Percentiles rank a stretch among this genome's conserved stretches.
phyloP scores from a whole-genome alignment of 2,329 filamentous ascomycete genomes.

The Chrysoporthe austroafricana region DNA sequence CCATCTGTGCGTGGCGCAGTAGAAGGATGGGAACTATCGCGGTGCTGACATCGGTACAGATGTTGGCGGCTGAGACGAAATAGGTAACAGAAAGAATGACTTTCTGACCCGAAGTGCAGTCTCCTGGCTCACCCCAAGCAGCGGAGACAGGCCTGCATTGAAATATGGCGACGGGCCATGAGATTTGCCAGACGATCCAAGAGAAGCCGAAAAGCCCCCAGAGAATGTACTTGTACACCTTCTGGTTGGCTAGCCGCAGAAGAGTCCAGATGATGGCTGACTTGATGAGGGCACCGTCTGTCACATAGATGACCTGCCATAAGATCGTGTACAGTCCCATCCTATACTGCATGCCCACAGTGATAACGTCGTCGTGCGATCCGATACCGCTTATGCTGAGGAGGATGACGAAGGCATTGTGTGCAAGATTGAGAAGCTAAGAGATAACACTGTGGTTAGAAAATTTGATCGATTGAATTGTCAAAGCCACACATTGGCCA shows the following conservation, averaged over 20 bases:
- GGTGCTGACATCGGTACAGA: slow-evolving; percentile 26
- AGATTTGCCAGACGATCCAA: slow-evolving; percentile 29
- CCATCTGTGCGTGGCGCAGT: slow-evolving; percentile 27
- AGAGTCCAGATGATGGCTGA: slow-evolving; percentile 27
- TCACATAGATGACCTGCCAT: slow-evolving; percentile 28
- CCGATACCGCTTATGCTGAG: slow-evolving; percentile 27
- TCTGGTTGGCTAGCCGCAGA: slow-evolving; percentile 22
- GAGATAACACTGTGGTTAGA: neutral
- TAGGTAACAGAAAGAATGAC: slow-evolving; percentile 28
- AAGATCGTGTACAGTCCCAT: slow-evolving; percentile 26
- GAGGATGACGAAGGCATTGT: slow-evolving; percentile 26
- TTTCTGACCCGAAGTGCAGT: slow-evolving; percentile 27
- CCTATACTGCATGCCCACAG: slow-evolving; percentile 25
- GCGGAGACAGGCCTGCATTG: slow-evolving; percentile 29
- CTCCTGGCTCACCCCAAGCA: slow-evolving; percentile 27
- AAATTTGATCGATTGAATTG: neutral
- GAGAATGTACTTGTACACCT: slow-evolving; percentile 24
- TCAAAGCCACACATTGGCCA: neutral
- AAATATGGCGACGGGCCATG: slow-evolving; percentile 29
- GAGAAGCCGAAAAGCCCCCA: slow-evolving; percentile 23
- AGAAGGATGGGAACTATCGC: slow-evolving; percentile 28
- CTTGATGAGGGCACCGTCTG: slow-evolving; percentile 29
- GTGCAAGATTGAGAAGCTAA: slow-evolving; percentile 23
- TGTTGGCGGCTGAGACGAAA: slow-evolving; percentile 30
- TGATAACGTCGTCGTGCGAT: slow-evolving; percentile 29